Evolutionary conservation across 768 basidiomycete genomes (phyloP).

Genomic region (Pleurotus pulmonarius): DNA sequence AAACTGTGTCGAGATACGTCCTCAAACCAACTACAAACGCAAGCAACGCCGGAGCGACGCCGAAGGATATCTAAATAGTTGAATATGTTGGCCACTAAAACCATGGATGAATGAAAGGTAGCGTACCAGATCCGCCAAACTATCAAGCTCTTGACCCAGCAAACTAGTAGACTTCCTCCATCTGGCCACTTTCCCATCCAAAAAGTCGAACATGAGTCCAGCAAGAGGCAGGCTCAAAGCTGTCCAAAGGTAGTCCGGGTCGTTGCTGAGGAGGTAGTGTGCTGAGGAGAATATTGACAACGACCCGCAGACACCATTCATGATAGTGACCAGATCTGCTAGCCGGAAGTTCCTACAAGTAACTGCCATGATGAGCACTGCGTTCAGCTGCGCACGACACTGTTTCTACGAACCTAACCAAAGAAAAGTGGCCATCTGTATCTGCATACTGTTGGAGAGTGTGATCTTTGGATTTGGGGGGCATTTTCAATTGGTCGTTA

Average conservation of each 20-base stretch:
- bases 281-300: constrained; percentile 94
- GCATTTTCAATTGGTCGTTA: constrained; percentile 17
- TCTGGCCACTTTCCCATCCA: constrained; percentile 96
- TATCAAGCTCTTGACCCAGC: constrained; percentile 97
- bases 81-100: neutral
- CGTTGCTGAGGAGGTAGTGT: constrained; percentile 77
- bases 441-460: constrained; percentile 81
- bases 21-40: constrained; percentile 89
- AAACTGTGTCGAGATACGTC: constrained; percentile 85
- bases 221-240: constrained; percentile 88
- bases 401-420: constrained; percentile 71
- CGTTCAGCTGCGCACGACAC: neutral
- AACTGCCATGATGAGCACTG: constrained; percentile 11
- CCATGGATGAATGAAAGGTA: neutral
- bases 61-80: constrained; percentile 82
- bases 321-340: constrained; percentile 96
- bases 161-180: constrained; percentile 96
- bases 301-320: constrained; percentile 98
- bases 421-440: constrained; percentile 93
- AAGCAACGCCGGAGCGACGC: constrained; percentile 92
- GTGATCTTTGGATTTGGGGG: constrained; percentile 20
- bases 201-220: constrained; percentile 95
- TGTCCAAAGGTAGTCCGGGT: constrained; percentile 76
- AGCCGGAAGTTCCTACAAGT: constrained; percentile 86
- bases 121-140: constrained; percentile 89